Percentiles rank a stretch among this genome's conserved stretches.
Evolutionary conservation across 768 basidiomycete species (phyloP).

Genomic region (Mrakia hoshinonis): DNA sequence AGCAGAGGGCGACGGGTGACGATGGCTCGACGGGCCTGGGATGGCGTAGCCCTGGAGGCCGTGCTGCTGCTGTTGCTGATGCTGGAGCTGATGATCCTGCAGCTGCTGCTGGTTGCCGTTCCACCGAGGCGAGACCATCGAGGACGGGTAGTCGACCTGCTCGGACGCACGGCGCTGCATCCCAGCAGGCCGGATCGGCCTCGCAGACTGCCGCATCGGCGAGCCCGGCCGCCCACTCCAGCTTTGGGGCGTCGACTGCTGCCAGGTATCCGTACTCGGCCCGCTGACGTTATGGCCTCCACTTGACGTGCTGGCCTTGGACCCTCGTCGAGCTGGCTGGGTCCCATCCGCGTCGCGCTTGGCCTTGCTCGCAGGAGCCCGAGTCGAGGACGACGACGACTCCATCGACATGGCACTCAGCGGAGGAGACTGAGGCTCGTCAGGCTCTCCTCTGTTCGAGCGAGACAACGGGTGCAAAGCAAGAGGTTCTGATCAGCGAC

Average conservation of each 20-base stretch:
- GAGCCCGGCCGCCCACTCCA: background rate
- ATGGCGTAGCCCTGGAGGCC: background rate
- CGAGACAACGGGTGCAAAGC: background rate
- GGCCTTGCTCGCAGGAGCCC: background rate
- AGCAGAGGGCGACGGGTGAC: background rate
- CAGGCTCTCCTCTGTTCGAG: constrained; percentile 1
- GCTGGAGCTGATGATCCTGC: background rate
- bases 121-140: background rate
- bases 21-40: constrained; percentile 1
- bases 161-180: constrained; percentile 1
- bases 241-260: background rate
- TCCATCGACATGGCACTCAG: constrained; percentile 1
- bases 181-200: background rate
- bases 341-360: background rate
- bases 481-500: background rate
- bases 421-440: constrained; percentile 10
- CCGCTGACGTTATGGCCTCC: background rate
- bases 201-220: background rate
- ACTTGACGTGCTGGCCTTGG: constrained; percentile 2
- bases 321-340: background rate
- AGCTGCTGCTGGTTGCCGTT: background rate
- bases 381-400: background rate
- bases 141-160: constrained; percentile 3
- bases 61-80: constrained; percentile 4
- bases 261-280: background rate